Evolutionary conservation across 306 rosid genomes (phyloP).

Genomic region (Acacia confusa): DNA sequence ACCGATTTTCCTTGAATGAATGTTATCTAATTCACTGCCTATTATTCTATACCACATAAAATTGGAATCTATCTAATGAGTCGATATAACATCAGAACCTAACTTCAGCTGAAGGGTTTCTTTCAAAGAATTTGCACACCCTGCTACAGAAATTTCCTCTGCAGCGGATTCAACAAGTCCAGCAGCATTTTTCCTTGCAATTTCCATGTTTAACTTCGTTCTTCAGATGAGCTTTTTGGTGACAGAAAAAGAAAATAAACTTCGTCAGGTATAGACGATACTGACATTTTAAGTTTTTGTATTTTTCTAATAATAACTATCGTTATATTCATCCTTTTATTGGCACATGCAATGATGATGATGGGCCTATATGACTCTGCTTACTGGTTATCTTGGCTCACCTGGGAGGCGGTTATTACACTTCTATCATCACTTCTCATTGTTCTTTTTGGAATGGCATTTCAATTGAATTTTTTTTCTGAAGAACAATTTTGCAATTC

Average conservation of each 20-base stretch:
- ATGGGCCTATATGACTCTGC: slow-evolving; percentile 94
- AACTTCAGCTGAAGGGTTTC: slow-evolving; percentile 66
- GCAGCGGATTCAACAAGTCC: slow-evolving; percentile 48
- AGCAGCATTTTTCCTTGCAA: slow-evolving; percentile 65
- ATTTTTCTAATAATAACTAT: background rate
- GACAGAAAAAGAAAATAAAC: slow-evolving; percentile 87
- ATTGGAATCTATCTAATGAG: slow-evolving; percentile 3
- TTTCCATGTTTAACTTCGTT: slow-evolving; percentile 85
- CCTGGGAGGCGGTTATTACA: slow-evolving; percentile 71
- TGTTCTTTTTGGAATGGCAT: slow-evolving; percentile 85
- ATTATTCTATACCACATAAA: background rate
- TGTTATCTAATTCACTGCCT: background rate
- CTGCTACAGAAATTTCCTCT: slow-evolving; percentile 41
- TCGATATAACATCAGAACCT: slow-evolving; percentile 48
- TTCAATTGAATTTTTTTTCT: slow-evolving; percentile 76
- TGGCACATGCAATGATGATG: slow-evolving; percentile 72
- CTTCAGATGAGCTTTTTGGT: slow-evolving; percentile 76
- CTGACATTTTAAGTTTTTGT: background rate
- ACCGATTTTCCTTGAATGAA: background rate
- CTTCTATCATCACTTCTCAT: slow-evolving; percentile 65
- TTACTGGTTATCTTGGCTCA: slow-evolving; percentile 89
- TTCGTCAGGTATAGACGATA: slow-evolving; percentile 68
- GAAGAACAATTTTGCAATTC: slow-evolving; percentile 58
- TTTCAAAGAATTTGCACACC: slow-evolving; percentile 83
- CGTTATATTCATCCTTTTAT: slow-evolving; percentile 13